Conservation (phyloP, 805 yeast genomes). For the Metschnikowia sp. region DNA sequence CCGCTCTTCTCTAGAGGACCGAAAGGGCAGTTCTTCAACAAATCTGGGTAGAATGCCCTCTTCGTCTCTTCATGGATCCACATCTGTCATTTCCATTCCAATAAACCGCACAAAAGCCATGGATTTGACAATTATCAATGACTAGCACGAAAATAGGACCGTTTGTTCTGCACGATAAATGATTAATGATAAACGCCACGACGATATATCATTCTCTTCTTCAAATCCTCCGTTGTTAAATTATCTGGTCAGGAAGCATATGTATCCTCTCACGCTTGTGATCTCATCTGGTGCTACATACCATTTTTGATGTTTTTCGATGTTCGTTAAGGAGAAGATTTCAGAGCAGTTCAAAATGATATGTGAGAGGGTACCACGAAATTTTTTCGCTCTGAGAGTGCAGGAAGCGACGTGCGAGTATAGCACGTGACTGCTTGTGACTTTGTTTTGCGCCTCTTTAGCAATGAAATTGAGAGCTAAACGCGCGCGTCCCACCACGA, state of each 20-base stretch:
- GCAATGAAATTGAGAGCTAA: neutral
- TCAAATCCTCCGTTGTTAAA: neutral
- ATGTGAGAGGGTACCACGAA: conserved; percentile 10
- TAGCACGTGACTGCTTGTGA: conserved; percentile 8
- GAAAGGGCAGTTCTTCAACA: no score
- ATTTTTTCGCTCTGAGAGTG: conserved; percentile 16
- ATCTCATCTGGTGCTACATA: conserved; percentile 21
- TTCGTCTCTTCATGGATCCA: no score
- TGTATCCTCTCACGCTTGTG: neutral
- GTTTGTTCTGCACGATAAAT: no score
- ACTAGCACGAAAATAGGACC: no score
- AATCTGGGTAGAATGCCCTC: no score
- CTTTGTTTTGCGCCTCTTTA: conserved; percentile 2
- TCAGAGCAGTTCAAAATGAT: conserved; percentile 7
- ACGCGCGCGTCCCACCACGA: no score
- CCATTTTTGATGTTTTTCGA: conserved; percentile 32
- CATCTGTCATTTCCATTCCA: no score
- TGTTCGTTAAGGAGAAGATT: conserved; percentile 20
- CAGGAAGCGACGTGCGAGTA: conserved; percentile 11
- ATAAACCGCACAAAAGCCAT: no score
- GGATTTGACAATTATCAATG: no score
- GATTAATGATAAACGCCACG: no score
- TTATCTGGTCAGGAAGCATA: neutral
- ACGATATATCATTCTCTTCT: neutral
- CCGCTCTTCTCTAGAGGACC: no score